A percentile compares a stretch with the other conserved stretches of the same genome.
Evolutionary conservation across 2,329 filamentous ascomycete species (phyloP).

Genomic region (Calycina herbarum): DNA sequence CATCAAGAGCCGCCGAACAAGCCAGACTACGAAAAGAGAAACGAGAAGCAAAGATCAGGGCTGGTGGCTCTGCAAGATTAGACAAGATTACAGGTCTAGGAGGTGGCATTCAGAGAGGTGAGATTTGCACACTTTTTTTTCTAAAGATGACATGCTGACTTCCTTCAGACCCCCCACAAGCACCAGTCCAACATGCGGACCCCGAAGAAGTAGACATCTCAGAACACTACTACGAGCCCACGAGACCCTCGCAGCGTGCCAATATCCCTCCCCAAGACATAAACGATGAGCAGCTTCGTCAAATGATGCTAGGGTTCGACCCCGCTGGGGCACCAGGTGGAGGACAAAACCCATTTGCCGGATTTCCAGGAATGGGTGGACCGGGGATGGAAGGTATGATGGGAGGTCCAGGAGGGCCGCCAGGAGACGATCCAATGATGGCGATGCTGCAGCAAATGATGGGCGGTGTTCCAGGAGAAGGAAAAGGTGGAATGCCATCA

Average conservation of each 20-base stretch:
- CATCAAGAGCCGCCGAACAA: slow-evolving; percentile 57
- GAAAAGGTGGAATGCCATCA: slow-evolving; percentile 36
- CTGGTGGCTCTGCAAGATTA: slow-evolving; percentile 67
- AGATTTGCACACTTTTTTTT: not conserved
- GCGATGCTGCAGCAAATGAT: slow-evolving; percentile 77
- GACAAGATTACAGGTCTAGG: slow-evolving; percentile 74
- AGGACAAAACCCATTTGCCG: slow-evolving; percentile 38
- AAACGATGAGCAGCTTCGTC: slow-evolving; percentile 61
- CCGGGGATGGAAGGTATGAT: slow-evolving; percentile 33
- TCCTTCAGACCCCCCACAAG: slow-evolving; percentile 33
- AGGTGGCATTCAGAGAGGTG: slow-evolving; percentile 53
- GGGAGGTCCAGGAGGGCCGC: slow-evolving; percentile 20
- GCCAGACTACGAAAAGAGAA: slow-evolving; percentile 76
- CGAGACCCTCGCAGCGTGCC: slow-evolving; percentile 43
- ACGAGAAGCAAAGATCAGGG: slow-evolving; percentile 75
- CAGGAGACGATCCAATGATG: slow-evolving; percentile 64
- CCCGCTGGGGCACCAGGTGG: slow-evolving; percentile 37
- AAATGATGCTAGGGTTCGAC: slow-evolving; percentile 63
- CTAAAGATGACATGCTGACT: not conserved
- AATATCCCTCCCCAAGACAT: slow-evolving; percentile 36
- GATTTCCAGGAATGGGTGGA: slow-evolving; percentile 34
- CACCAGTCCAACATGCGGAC: slow-evolving; percentile 51
- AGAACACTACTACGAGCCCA: slow-evolving; percentile 64
- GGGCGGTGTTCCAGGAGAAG: slow-evolving; percentile 42
- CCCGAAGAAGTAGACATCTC: slow-evolving; percentile 80